A percentile compares a stretch with the other conserved stretches of the same genome.
Evolutionary conservation across 1,284 basidiomycete genomes (phyloP).

Genomic region (Sporisorium iseilematis-ciliati): DNA sequence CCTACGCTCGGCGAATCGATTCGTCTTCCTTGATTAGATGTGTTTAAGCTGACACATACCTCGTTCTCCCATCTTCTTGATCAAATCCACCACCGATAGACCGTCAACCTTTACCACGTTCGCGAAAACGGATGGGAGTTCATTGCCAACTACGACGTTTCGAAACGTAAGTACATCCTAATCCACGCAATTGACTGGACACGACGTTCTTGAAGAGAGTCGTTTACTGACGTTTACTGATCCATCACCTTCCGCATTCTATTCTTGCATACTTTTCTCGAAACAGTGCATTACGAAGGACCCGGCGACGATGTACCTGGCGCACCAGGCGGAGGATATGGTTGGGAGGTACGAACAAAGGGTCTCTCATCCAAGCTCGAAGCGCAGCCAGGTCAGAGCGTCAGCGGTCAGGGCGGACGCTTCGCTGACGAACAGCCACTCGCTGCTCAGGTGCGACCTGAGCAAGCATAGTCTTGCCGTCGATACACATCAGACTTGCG

Average conservation of each 20-base stretch:
- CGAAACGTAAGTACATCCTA: conserved; percentile 48
- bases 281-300: conserved; percentile 67
- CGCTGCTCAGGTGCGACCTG: conserved; percentile 42
- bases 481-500: not conserved
- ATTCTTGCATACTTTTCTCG: too few relatives aligned
- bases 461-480: conserved; percentile 27
- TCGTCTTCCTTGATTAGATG: too few relatives aligned
- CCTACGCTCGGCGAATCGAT: not conserved
- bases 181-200: too few relatives aligned
- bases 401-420: conserved; percentile 52
- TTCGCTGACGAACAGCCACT: conserved; percentile 51
- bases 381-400: conserved; percentile 51
- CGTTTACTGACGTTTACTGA: not conserved
- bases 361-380: conserved; percentile 62
- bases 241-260: not conserved
- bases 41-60: too few relatives aligned
- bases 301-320: conserved; percentile 60
- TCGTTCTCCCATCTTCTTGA: too few relatives aligned
- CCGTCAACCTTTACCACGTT: conserved; percentile 95
- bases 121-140: conserved; percentile 83
- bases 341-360: conserved; percentile 63
- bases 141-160: conserved; percentile 67
- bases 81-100: conserved; percentile 63
- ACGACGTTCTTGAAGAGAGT: too few relatives aligned
- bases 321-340: conserved; percentile 65